phyloP scores from a whole-genome alignment of 2,329 filamentous ascomycete genomes.

The Colletotrichum gigasporum region DNA sequence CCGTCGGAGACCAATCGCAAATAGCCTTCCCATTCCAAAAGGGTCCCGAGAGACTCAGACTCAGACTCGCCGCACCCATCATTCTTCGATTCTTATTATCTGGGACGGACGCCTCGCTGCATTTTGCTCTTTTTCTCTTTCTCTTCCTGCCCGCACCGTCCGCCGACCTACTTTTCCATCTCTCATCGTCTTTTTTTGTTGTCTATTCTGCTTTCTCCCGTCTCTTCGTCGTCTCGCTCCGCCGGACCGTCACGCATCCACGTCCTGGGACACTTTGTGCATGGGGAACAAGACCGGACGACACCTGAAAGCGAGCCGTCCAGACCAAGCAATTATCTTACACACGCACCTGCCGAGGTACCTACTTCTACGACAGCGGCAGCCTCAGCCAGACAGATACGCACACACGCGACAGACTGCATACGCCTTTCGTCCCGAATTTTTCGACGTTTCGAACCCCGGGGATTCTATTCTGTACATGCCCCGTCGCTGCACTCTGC shows the following conservation, averaged over 20 bases:
- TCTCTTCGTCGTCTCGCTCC: background rate
- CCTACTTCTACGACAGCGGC: background rate
- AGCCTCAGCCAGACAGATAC: background rate
- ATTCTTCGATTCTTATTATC: conserved; percentile 16
- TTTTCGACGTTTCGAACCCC: conserved; percentile 27
- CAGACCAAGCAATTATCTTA: conserved; percentile 1
- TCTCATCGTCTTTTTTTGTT: background rate
- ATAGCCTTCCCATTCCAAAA: conserved; percentile 25
- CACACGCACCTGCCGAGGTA: conserved; percentile 15
- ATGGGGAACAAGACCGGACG: conserved; percentile 2
- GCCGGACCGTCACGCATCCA: background rate
- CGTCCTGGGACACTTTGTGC: background rate
- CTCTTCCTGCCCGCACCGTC: background rate
- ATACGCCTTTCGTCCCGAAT: conserved; percentile 23
- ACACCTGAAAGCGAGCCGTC: background rate
- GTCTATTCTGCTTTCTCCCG: background rate
- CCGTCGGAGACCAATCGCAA: conserved; percentile 25
- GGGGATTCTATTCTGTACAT: conserved; percentile 7
- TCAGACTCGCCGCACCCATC: conserved; percentile 8
- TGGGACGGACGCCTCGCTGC: conserved; percentile 4
- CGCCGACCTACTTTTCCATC: background rate
- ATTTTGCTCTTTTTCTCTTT: background rate
- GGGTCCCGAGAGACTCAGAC: conserved; percentile 2
- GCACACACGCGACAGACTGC: conserved; percentile 22
- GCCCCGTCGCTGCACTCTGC: conserved; percentile 6